phyloP scores from a whole-genome alignment of 345 rosid genomes.

The Turritis glabra region DNA sequence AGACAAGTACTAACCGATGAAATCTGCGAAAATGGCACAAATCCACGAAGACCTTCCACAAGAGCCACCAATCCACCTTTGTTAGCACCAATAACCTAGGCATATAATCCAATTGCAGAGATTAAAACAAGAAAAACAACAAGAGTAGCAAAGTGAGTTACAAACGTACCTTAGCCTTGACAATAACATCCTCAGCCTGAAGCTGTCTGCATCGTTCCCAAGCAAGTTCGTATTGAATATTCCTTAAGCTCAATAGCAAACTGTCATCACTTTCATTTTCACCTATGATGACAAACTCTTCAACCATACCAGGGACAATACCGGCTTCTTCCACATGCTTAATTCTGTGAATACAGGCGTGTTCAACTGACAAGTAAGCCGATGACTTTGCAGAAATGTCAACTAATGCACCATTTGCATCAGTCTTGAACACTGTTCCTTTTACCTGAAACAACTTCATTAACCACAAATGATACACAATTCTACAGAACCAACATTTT shows the following conservation, averaged over 20 bases:
- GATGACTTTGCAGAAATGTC: conserved; percentile 89
- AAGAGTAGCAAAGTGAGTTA: conserved; percentile 3
- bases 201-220: conserved; percentile 99
- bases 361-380: conserved; percentile 74
- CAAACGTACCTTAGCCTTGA: conserved; percentile 82
- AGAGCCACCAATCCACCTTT: conserved; percentile 89
- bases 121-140: conserved; percentile 9
- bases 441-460: conserved; percentile 56
- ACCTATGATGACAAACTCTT: conserved; percentile 84
- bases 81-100: conserved; percentile 81
- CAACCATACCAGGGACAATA: conserved; percentile 73
- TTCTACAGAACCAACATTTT: conserved; percentile 2
- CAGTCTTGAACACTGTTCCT: conserved; percentile 80
- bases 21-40: conserved; percentile 94
- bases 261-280: conserved; percentile 84
- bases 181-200: conserved; percentile 87
- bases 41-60: conserved; percentile 87
- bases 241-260: conserved; percentile 73
- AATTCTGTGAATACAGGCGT: conserved; percentile 76
- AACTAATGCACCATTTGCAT: conserved; percentile 73
- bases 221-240: conserved; percentile 75
- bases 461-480: neutral
- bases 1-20: conserved; percentile 67
- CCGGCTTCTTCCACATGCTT: conserved; percentile 87
- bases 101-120: conserved; percentile 12